These are phyloP conservation scores for Oryza punctata DNA, from an alignment of 176 grass and related monocot species.

Conservation along the genomic window DNA sequence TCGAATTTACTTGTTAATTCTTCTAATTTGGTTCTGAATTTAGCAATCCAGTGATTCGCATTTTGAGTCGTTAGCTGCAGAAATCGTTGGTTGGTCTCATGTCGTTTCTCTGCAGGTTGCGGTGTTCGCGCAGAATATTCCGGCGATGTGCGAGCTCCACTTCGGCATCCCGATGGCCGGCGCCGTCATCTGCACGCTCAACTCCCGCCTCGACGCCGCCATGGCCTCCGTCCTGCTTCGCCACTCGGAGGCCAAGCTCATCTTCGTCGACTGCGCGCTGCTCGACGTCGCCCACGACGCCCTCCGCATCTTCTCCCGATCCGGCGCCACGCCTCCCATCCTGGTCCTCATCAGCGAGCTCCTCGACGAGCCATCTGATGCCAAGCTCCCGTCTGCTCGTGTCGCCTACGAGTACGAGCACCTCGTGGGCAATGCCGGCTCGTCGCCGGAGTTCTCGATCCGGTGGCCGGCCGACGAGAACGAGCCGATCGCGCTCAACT, in stretches of 20 bases:
- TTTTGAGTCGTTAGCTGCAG: neutral
- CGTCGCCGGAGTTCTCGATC: constrained; percentile 32
- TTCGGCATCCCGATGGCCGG: constrained; percentile 79
- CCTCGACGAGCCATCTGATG: constrained; percentile 13
- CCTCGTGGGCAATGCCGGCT: constrained; percentile 28
- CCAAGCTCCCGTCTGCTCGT: no score
- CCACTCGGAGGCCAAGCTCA: constrained; percentile 75
- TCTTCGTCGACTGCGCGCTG: constrained; percentile 71
- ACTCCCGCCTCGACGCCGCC: constrained; percentile 70
- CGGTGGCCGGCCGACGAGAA: constrained; percentile 72
- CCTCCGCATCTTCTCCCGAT: constrained; percentile 47
- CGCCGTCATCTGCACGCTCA: constrained; percentile 76
- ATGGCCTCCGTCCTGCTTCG: constrained; percentile 64
- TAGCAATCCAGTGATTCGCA: no score
- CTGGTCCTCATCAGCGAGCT: constrained; percentile 58
- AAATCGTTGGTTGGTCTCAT: neutral
- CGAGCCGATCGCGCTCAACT: constrained; percentile 75
- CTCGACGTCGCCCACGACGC: constrained; percentile 48
- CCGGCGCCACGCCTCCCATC: constrained; percentile 32
- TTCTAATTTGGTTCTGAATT: neutral
- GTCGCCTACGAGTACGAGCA: constrained; percentile 57
- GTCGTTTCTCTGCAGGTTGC: constrained; percentile 48
- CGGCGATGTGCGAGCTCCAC: constrained; percentile 79
- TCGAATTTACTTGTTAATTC: neutral
- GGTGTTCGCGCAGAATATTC: constrained; percentile 75